Base-by-base conservation (phyloP, 192 early-diverging fungal species). In the Coemansia sp. region DNA sequence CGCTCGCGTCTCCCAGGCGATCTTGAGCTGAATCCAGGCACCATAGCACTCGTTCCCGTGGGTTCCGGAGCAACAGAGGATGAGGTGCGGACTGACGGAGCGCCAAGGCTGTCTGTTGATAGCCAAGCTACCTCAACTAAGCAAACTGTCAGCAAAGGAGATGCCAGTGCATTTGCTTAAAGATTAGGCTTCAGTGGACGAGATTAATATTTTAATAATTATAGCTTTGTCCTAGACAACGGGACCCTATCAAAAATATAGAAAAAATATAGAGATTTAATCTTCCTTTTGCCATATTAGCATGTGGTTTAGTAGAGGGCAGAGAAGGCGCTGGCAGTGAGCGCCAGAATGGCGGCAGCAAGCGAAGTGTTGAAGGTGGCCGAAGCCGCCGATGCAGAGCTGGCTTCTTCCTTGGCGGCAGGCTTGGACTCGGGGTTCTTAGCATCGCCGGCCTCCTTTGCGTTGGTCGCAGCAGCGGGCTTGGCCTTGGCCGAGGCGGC, bases 1-100 rank as follows among this genome's bases (percentile, higher is more conserved):
- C 63, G 73, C 51, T 45, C 58, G 10, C 50, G 19, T 8, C 21
- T 77, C 11, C 58, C 63, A 0, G 73, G 73, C 46, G 73, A 77
- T 31, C 13, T 54, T 25, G 64, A 55, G 47, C 45, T 63, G n/a
- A 54, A 15, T 4, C 61, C 46, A 0, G 68, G 64, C 7, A 48
- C 34, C 25, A n/a, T n/a, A n/a, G n/a, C n/a, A n/a, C n/a, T n/a
- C n/a, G n/a, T n/a, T n/a, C 14, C 51, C 8, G 37, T 14, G 15
- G 49, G 15, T n/a, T n/a, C n/a, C n/a, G n/a, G 25, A 46, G 14
- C 43, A 11, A 22, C 9, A 22, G n/a, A 15, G 25, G 14, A 13
- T 46, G 29, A 22, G 15, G 23, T 15, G 25, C 14, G 25, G 11
- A n/a, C n/a, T n/a, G n/a, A n/a, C n/a, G n/a, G n/a, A n/a, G 19